Conservation (phyloP, 352 stramenopile species). For the Pilasporangium apinafurcum region DNA sequence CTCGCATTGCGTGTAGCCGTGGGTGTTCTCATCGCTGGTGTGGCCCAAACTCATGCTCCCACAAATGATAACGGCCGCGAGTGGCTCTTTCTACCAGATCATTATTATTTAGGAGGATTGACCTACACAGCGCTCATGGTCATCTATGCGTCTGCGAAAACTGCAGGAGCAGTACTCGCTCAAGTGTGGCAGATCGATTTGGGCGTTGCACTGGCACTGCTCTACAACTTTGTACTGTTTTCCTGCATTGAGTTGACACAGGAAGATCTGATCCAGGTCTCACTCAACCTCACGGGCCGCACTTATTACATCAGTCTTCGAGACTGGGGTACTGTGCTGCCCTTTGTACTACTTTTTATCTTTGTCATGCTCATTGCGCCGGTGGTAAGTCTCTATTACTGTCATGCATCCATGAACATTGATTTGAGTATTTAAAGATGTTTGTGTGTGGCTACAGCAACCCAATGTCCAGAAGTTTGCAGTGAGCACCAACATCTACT, state of each 20-base stretch:
- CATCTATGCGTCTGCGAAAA: slow-evolving; percentile 56
- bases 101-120: slow-evolving; percentile 59
- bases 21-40: slow-evolving; percentile 49
- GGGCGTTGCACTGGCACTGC: slow-evolving; percentile 56
- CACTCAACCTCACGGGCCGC: slow-evolving; percentile 38
- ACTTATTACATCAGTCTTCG: slow-evolving; percentile 61
- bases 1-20: slow-evolving; percentile 40
- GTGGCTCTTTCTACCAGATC: slow-evolving; percentile 44
- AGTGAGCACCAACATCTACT: slow-evolving; percentile 71
- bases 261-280: slow-evolving; percentile 28
- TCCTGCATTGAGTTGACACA: slow-evolving; percentile 43
- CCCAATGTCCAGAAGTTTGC: slow-evolving; percentile 75
- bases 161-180: slow-evolving; percentile 49
- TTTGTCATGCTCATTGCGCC: slow-evolving; percentile 52
- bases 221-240: slow-evolving; percentile 73
- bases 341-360: slow-evolving; percentile 59
- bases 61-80: slow-evolving; percentile 11
- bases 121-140: slow-evolving; percentile 63
- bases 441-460: slow-evolving; percentile 17
- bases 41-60: slow-evolving; percentile 41
- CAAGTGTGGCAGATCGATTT: slow-evolving; percentile 72
- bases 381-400: slow-evolving; percentile 18
- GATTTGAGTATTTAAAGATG: slow-evolving; percentile 1
- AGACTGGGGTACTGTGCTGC: slow-evolving; percentile 51
- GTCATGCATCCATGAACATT: slow-evolving; percentile 17